Conservation (phyloP, 768 basidiomycete species). For the Tephrocybe rancida region DNA sequence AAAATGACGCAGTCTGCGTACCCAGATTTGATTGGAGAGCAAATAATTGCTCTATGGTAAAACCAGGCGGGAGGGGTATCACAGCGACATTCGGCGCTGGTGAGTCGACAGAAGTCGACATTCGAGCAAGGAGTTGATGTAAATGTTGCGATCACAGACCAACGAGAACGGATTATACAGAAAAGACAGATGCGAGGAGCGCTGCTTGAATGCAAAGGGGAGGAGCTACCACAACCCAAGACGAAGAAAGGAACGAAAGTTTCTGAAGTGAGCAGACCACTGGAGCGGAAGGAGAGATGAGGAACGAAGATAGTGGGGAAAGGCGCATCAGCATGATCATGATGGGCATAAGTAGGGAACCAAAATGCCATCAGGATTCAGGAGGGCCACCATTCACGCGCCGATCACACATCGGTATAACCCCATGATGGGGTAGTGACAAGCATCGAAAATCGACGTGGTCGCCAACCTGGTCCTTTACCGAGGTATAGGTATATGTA, state of each 20-base stretch:
- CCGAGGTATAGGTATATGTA: background rate
- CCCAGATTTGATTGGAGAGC: constrained; percentile 12
- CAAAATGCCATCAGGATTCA: background rate
- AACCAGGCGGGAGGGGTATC: constrained; percentile 14
- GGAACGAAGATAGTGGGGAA: background rate
- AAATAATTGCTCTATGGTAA: constrained; percentile 13
- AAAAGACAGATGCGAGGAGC: background rate
- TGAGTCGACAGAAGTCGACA: background rate
- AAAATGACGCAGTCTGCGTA: background rate
- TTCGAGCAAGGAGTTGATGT: background rate
- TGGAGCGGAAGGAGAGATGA: too few species aligned
- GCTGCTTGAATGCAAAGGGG: too few species aligned
- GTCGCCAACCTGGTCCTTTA: background rate
- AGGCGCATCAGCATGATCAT: background rate
- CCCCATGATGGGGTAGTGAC: background rate
- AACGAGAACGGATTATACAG: background rate
- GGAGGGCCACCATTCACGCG: background rate
- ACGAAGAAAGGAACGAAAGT: too few species aligned
- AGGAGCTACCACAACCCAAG: too few species aligned
- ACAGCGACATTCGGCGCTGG: constrained; percentile 2
- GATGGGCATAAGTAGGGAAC: background rate
- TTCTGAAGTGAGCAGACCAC: too few species aligned
- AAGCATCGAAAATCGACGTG: background rate
- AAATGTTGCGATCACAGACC: background rate
- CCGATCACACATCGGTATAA: background rate